Percentiles rank a stretch among this genome's conserved stretches.
Conservation (phyloP, 208 protist genomes). For the Leishmania arabica region DNA sequence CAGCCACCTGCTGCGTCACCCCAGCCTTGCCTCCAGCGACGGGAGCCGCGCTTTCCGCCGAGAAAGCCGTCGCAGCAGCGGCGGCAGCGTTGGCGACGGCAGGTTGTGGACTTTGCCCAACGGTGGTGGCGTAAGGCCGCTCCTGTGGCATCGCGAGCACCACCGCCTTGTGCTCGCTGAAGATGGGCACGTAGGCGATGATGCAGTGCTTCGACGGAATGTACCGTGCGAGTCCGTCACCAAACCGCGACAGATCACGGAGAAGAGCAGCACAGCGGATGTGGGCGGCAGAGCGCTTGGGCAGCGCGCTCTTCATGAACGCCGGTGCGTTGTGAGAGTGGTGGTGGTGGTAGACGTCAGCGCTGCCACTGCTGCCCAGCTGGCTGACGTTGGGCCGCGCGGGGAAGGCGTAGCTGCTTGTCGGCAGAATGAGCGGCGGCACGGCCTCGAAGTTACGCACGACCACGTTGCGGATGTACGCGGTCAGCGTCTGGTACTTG, state of each 20-base stretch:
- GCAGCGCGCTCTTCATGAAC: conserved; percentile 36
- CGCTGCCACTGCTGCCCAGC: conserved; percentile 26
- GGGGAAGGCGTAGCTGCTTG: conserved; percentile 42
- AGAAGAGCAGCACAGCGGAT: conserved; percentile 39
- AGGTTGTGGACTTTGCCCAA: conserved; percentile 8
- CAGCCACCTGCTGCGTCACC: conserved; percentile 29
- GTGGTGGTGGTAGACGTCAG: conserved; percentile 34
- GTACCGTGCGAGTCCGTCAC: conserved; percentile 42
- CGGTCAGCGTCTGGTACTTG: conserved; percentile 32
- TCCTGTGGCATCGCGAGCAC: conserved; percentile 29
- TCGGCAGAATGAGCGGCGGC: conserved; percentile 47
- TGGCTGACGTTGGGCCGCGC: conserved; percentile 19
- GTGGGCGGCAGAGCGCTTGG: conserved; percentile 14
- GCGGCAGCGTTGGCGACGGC: background rate
- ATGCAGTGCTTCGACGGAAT: conserved; percentile 24
- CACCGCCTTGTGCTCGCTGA: conserved; percentile 30
- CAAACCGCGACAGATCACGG: conserved; percentile 52
- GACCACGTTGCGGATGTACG: conserved; percentile 55
- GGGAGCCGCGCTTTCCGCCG: background rate
- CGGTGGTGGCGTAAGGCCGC: conserved; percentile 20
- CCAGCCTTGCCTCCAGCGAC: background rate
- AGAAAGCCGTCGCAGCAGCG: background rate
- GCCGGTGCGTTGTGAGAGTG: conserved; percentile 37
- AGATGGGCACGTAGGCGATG: conserved; percentile 41
- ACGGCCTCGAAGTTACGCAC: conserved; percentile 61